These are phyloP conservation scores for Aureoboletus auriporus DNA, from an alignment of 768 basidiomycete species.

Conservation along the genomic window DNA sequence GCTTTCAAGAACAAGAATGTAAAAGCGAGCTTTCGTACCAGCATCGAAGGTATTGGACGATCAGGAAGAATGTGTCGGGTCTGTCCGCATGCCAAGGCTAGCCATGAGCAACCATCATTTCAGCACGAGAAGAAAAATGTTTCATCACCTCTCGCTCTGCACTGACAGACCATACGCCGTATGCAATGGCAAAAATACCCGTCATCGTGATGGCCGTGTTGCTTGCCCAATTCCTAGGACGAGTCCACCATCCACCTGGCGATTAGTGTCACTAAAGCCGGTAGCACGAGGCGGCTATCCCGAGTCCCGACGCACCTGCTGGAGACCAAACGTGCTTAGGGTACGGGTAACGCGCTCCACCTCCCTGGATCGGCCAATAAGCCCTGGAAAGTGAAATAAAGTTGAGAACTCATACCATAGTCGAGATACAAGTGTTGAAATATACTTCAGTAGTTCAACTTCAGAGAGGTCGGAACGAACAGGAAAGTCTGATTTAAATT, in stretches of 20 bases:
- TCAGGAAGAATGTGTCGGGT: slow-evolving; percentile 55
- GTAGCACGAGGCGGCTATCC: not conserved
- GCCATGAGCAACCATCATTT: slow-evolving; percentile 3
- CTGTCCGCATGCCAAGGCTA: slow-evolving; percentile 32
- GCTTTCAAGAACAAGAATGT: not conserved
- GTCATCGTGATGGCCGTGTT: slow-evolving; percentile 75
- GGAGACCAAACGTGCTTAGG: slow-evolving; percentile 96
- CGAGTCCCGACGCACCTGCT: slow-evolving; percentile 51
- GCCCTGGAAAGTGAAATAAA: not conserved
- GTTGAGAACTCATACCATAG: slow-evolving; percentile 12
- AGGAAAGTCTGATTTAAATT: too few relatives aligned
- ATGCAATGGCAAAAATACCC: slow-evolving; percentile 66
- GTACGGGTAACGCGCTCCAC: slow-evolving; percentile 85
- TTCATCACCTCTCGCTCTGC: slow-evolving; percentile 69
- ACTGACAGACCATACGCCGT: slow-evolving; percentile 66
- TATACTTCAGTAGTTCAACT: too few relatives aligned
- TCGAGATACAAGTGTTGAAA: not conserved
- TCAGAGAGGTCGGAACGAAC: too few relatives aligned
- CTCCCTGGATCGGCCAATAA: slow-evolving; percentile 49
- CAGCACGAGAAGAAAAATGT: not conserved
- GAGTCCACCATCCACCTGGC: slow-evolving; percentile 93
- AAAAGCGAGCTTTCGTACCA: slow-evolving; percentile 41
- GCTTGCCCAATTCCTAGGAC: slow-evolving; percentile 83
- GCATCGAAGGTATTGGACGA: slow-evolving; percentile 75
- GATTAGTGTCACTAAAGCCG: not conserved